Conservation (phyloP, 306 rosid genomes). For the Betula pendula region DNA sequence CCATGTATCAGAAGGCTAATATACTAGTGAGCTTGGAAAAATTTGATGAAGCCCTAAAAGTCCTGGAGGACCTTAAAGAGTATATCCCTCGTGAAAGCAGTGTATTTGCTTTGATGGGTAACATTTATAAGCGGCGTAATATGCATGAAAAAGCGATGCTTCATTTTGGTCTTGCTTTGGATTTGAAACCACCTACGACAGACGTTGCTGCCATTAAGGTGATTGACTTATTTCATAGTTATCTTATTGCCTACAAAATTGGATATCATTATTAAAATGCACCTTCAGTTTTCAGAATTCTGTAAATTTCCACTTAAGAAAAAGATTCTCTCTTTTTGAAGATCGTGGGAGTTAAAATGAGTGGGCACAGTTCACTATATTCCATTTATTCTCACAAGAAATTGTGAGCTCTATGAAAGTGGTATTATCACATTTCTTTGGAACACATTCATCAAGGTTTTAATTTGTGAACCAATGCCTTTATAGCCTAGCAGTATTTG, state of each 20-base stretch:
- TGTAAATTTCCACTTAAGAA: background rate
- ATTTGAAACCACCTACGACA: slow-evolving; percentile 92
- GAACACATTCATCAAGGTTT: background rate
- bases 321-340: background rate
- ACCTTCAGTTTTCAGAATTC: background rate
- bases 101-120: slow-evolving; percentile 96
- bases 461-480: background rate
- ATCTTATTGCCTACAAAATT: background rate
- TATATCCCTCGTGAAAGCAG: slow-evolving; percentile 93
- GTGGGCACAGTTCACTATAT: background rate
- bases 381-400: background rate
- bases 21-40: slow-evolving; percentile 75
- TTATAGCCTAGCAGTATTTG: background rate
- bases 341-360: background rate
- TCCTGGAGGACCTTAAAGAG: slow-evolving; percentile 85
- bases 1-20: slow-evolving; percentile 98
- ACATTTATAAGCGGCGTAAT: slow-evolving; percentile 73
- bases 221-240: slow-evolving; percentile 12
- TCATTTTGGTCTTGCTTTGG: slow-evolving; percentile 92
- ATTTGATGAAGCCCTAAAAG: slow-evolving; percentile 83
- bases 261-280: background rate
- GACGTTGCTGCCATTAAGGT: slow-evolving; percentile 98
- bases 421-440: background rate
- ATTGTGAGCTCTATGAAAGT: no score
- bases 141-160: slow-evolving; percentile 94